Conservation (phyloP, 768 basidiomycete genomes). For the Asterophora lycoperdoides region DNA sequence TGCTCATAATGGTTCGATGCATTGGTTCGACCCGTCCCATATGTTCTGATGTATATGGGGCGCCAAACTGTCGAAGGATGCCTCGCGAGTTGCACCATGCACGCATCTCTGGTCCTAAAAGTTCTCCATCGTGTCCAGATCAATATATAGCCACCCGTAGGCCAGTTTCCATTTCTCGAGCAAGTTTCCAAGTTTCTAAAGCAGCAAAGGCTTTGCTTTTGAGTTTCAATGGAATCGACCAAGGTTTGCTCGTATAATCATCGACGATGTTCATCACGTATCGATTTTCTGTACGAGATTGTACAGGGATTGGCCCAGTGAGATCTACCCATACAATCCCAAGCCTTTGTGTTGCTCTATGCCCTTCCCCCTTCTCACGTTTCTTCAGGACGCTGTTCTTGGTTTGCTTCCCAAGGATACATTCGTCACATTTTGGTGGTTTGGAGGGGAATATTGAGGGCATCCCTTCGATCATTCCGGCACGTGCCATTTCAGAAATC, state of each 20-base stretch:
- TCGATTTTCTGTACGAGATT: neutral
- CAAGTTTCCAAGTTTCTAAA: constrained; percentile 2
- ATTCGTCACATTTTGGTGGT: constrained; percentile 6
- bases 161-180: constrained; percentile 9
- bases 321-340: constrained; percentile 9
- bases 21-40: constrained; percentile 30
- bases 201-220: neutral
- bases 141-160: constrained; percentile 11
- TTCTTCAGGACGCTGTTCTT: constrained; percentile 2
- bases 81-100: constrained; percentile 14
- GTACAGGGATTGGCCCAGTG: neutral
- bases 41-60: constrained; percentile 29
- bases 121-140: constrained; percentile 22
- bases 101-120: constrained; percentile 12
- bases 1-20: constrained; percentile 26
- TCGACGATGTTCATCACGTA: constrained; percentile 3
- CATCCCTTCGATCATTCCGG: constrained; percentile 9
- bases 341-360: neutral
- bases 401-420: constrained; percentile 8
- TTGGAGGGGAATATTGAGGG: neutral
- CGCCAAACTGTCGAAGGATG: constrained; percentile 13
- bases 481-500: constrained; percentile 18
- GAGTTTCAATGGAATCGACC: neutral
- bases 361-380: constrained; percentile 3
- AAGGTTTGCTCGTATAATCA: neutral